Evolutionary conservation across 495 filamentous ascomycete genomes (phyloP), one percentile per base, ranked within the genome.

Genomic region (Trichoderma reesei): DNA sequence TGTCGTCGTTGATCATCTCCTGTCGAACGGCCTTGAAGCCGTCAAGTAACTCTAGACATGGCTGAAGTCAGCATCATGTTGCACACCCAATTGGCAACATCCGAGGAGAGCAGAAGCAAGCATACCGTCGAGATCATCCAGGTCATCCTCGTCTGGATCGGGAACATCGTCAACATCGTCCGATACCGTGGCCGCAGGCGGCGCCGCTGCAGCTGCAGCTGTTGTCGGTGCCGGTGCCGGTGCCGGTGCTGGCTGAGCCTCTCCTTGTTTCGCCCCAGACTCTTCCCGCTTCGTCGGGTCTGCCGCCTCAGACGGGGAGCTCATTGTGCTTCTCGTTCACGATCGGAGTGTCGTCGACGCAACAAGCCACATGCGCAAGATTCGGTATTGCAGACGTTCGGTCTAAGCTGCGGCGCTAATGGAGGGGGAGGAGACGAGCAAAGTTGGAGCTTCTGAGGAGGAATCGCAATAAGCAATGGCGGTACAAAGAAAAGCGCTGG

Each of bases 81-180:
- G 3, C 18, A 48, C 11, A 34, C 1, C 41, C 14, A 63, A 42
- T 46, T 42, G 33, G 31, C 14, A 10, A 38, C 18, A 61, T 41
- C 51, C 16, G 42, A 14, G 42, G 42, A 46, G 42, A 46, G 42
- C 2, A 56, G 9, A 0, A 56, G 26, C 31, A 34, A 37, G 68
- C 79, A 60, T 71, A 89, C 91, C 93, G 74, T 98, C 93, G 51
- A 98, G 77, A 72, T 97, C 93, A 71, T 96, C 92, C 20, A 96
- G 82, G 71, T 96, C 91, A 72, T 91, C 89, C 72, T 91, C 89
- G 66, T 91, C 89, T 36, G 88, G 88, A 71, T 91, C 90, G 18
- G 87, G 81, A 1, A 81, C 83, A 65, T 84, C 78, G n/a, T 80
- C 82, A 6, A 70, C 63, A 33, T 73, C 68, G 42, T 68, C 56